Base-by-base conservation (phyloP, 1,284 basidiomycete species). In the Trichosporon faecale region DNA sequence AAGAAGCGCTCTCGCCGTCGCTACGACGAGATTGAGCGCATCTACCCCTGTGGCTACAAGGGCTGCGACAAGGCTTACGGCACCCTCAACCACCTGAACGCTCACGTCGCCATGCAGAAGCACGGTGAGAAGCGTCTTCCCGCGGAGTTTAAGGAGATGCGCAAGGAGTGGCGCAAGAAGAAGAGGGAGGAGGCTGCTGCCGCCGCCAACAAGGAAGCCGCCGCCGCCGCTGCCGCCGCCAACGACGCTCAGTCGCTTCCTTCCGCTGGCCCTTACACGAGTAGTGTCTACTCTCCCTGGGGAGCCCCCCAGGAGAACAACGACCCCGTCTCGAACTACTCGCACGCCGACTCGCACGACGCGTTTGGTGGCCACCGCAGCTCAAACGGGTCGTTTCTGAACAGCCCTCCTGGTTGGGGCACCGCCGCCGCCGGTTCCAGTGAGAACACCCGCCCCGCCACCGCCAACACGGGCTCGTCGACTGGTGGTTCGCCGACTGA, bases 81-180 rank as follows among this genome's bases (percentile, higher is more conserved):
- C 35, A 86, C 85, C 0, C 77, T 88, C 66, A 87, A 88, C 75
- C 86, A 88, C 75, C 77, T 88, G 72, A 88, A 88, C 69, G 86
- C 86, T 23, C 87, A 88, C 76, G 86, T 87, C 25, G 84, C 82
- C 21, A 86, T 87, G 85, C 86, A 87, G 76, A 87, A 86, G 78
- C 87, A 88, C 73, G 87, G 87, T 6, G 81, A 85, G 44, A 87
- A 87, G 76, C 78, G 86, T 18, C 79, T 85, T 29, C 86, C 86
- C 5, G 76, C 82, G 44, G 95, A 98, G 85, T 98, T 98, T 87
- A 98, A 97, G 82, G 96, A 98, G 78, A 90, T 97, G 80, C 89
- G 95, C 73, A 97, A 95, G 82, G 91, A 92, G 76, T 97, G 95
- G 94, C 89, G 94, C 67, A 93, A 93, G 84, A 89, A 90, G 77